Evolutionary conservation across 2,329 filamentous ascomycete genomes (phyloP).

Genomic region (Lojkania enalia): DNA sequence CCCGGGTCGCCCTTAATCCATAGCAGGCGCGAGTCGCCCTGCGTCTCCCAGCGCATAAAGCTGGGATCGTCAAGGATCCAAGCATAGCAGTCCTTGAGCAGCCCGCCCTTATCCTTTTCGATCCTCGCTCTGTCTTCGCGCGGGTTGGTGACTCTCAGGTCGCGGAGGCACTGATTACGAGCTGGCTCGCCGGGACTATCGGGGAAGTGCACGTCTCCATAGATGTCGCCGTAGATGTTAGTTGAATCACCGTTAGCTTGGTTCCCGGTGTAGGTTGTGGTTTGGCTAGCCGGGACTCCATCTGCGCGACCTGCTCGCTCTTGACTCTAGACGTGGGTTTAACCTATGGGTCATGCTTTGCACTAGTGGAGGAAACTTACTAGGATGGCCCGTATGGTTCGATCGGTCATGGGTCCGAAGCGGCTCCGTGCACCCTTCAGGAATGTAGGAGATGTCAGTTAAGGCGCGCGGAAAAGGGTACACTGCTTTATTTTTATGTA

Average conservation of each 20-base stretch:
- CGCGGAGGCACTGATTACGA: slow-evolving; percentile 8
- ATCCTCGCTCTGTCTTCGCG: slow-evolving; percentile 9
- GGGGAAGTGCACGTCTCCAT: background rate
- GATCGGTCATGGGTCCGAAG: background rate
- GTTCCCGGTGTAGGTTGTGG: slow-evolving; percentile 1
- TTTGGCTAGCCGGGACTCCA: background rate
- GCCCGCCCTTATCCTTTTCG: background rate
- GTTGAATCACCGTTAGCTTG: background rate
- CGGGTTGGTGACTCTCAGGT: slow-evolving; percentile 9
- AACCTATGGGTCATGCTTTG: background rate
- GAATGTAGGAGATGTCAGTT: background rate
- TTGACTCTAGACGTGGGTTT: background rate
- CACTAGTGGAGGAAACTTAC: background rate
- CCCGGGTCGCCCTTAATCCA: slow-evolving; percentile 33
- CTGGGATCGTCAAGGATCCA: slow-evolving; percentile 24
- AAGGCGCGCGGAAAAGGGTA: too few species aligned
- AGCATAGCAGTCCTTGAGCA: slow-evolving; percentile 7
- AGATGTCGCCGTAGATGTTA: background rate
- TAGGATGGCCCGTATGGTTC: background rate
- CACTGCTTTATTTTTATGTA: background rate
- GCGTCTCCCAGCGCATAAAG: slow-evolving; percentile 26
- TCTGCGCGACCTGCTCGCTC: background rate
- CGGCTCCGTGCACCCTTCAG: slow-evolving; percentile 1
- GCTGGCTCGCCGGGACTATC: background rate
- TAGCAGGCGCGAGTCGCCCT: slow-evolving; percentile 28